These are phyloP conservation scores for Candida tibetensis DNA, from an alignment of 805 yeast genomes.

Conservation along the genomic window DNA sequence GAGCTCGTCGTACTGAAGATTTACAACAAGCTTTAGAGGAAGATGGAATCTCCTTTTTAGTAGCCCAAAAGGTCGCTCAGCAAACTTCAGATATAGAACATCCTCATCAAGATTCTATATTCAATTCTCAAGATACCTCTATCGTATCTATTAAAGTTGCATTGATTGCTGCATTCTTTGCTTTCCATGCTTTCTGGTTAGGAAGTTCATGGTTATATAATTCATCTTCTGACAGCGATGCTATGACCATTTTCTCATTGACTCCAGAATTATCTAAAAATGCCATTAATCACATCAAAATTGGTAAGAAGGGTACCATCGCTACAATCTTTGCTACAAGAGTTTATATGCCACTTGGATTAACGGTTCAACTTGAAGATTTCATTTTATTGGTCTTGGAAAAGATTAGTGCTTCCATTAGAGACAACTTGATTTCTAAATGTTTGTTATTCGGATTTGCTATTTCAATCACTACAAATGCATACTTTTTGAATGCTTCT, in stretches of 20 bases:
- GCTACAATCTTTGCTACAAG: slow-evolving; percentile 58
- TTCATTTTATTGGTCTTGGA: slow-evolving; percentile 49
- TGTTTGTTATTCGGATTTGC: slow-evolving; percentile 69
- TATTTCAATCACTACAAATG: slow-evolving; percentile 74
- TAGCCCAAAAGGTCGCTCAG: slow-evolving; percentile 69
- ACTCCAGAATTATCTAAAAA: slow-evolving; percentile 36
- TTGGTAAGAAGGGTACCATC: slow-evolving; percentile 50
- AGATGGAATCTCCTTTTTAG: slow-evolving; percentile 76
- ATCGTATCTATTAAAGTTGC: slow-evolving; percentile 59
- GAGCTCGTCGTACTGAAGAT: slow-evolving; percentile 77
- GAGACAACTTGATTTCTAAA: slow-evolving; percentile 79
- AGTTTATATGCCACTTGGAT: slow-evolving; percentile 56
- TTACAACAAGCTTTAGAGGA: slow-evolving; percentile 83
- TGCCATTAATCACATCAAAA: slow-evolving; percentile 41
- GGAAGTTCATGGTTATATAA: slow-evolving; percentile 68
- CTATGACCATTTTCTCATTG: slow-evolving; percentile 9
- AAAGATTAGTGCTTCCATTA: slow-evolving; percentile 62
- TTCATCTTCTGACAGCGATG: slow-evolving; percentile 11
- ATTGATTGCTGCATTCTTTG: slow-evolving; percentile 56
- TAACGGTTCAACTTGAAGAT: slow-evolving; percentile 62
- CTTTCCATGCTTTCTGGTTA: slow-evolving; percentile 63
- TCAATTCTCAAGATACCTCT: slow-evolving; percentile 22
- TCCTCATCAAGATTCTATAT: slow-evolving; percentile 26
- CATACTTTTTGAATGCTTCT: slow-evolving; percentile 84
- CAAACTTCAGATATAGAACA: slow-evolving; percentile 35